These are phyloP conservation scores for Globisporangium echinulatum DNA, from an alignment of 352 stramenopile species.

Conservation along the genomic window DNA sequence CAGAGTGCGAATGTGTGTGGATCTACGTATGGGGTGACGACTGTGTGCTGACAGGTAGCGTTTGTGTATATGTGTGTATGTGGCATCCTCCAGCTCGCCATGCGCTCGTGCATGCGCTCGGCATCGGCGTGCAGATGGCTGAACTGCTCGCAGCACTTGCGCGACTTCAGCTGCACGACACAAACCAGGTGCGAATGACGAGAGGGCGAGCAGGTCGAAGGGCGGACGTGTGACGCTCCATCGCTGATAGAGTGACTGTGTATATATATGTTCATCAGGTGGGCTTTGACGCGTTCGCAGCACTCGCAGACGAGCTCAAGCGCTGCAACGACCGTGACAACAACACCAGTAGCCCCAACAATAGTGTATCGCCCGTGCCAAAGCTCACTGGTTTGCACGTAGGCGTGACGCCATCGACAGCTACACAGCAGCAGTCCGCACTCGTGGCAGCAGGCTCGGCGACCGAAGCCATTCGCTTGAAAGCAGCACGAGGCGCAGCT, in stretches of 20 bases:
- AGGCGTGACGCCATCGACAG: background rate
- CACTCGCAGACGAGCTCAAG: slow-evolving; percentile 36
- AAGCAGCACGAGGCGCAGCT: slow-evolving; percentile 1
- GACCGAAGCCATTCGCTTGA: slow-evolving; percentile 21
- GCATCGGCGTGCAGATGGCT: slow-evolving; percentile 32
- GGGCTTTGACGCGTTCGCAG: slow-evolving; percentile 54
- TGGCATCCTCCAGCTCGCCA: slow-evolving; percentile 28
- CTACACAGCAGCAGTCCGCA: background rate
- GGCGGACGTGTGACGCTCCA: background rate
- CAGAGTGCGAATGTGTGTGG: slow-evolving; percentile 33
- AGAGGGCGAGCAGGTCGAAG: background rate
- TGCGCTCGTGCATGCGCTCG: slow-evolving; percentile 59
- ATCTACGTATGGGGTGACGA: background rate
- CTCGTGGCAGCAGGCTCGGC: slow-evolving; percentile 21
- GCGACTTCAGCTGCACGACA: slow-evolving; percentile 22
- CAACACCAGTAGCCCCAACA: background rate
- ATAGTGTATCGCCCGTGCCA: background rate
- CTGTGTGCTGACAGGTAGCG: background rate
- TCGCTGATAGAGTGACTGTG: background rate
- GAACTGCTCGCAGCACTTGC: slow-evolving; percentile 34
- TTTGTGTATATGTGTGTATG: slow-evolving; percentile 4
- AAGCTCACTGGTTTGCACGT: slow-evolving; percentile 1
- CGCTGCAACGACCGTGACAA: slow-evolving; percentile 3
- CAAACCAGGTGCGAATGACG: slow-evolving; percentile 22
- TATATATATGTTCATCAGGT: slow-evolving; percentile 22